Evolutionary conservation across 371 early-diverging fungal genomes (phyloP).

Genomic region (Neoconidiobolus thromboides): DNA sequence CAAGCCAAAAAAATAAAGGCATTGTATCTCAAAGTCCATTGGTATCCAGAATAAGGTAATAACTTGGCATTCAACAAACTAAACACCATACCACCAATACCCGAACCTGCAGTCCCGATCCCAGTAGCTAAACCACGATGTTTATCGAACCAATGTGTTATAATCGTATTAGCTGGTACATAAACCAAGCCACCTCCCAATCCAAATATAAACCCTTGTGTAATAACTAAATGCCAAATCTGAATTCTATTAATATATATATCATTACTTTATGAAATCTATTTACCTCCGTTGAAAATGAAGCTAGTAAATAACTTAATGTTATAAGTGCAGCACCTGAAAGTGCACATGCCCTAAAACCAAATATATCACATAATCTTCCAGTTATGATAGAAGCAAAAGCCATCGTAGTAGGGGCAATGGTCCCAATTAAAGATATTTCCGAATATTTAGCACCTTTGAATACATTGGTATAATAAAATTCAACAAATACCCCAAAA

Average conservation of each 20-base stretch:
- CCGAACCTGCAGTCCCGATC: slow-evolving; percentile 52
- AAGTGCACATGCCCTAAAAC: background rate
- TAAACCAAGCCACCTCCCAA: slow-evolving; percentile 36
- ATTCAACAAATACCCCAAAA: slow-evolving; percentile 5
- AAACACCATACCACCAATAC: slow-evolving; percentile 46
- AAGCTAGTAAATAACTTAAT: background rate
- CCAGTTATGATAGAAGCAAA: slow-evolving; percentile 2
- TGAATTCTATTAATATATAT: background rate
- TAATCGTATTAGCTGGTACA: slow-evolving; percentile 20
- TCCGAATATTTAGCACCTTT: background rate
- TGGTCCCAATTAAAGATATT: background rate
- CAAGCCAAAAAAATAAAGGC: slow-evolving; percentile 9
- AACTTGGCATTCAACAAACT: slow-evolving; percentile 13
- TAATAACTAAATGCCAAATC: slow-evolving; percentile 37
- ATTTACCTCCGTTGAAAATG: background rate
- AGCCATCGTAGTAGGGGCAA: background rate
- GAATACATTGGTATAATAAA: background rate
- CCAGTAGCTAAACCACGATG: slow-evolving; percentile 52
- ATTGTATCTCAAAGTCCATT: slow-evolving; percentile 13
- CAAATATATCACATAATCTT: background rate
- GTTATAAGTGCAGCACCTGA: background rate
- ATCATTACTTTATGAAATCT: no score
- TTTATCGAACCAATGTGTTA: slow-evolving; percentile 50
- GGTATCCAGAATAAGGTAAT: slow-evolving; percentile 10
- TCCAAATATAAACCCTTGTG: slow-evolving; percentile 48